phyloP scores from a whole-genome alignment of 352 stramenopile species.

The Phytophthora aleatoria region DNA sequence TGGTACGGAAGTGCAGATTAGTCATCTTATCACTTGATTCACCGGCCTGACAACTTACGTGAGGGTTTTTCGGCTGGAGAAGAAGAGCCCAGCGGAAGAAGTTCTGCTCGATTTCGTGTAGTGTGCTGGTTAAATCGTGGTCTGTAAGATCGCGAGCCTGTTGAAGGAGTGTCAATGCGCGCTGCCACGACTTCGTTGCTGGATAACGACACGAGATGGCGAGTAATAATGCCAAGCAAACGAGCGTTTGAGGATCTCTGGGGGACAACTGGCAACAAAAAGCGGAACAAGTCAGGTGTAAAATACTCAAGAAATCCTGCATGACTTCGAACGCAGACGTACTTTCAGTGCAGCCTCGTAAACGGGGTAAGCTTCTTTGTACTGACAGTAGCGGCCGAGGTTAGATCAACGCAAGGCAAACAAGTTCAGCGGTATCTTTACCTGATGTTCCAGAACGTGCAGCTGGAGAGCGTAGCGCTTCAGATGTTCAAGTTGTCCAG shows the following conservation, averaged over 20 bases:
- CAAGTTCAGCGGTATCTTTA: constrained; percentile 17
- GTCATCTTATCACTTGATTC: constrained; percentile 13
- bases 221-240: constrained; percentile 56
- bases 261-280: constrained; percentile 32
- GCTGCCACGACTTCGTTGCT: constrained; percentile 52
- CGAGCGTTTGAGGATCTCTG: constrained; percentile 44
- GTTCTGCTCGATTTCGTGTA: constrained; percentile 54
- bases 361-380: constrained; percentile 47
- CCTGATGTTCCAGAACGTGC: constrained; percentile 57
- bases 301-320: not conserved
- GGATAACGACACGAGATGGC: constrained; percentile 69
- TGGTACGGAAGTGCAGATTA: not conserved
- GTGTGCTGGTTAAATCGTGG: constrained; percentile 2
- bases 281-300: not conserved
- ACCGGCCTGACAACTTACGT: constrained; percentile 35
- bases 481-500: constrained; percentile 33
- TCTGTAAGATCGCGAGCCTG: constrained; percentile 22
- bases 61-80: constrained; percentile 50
- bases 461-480: constrained; percentile 53
- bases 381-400: constrained; percentile 29
- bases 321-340: not conserved
- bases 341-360: constrained; percentile 69
- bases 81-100: constrained; percentile 74
- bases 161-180: constrained; percentile 44
- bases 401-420: constrained; percentile 3